phyloP scores from a whole-genome alignment of 169 alveolate genomes.

The Cryptosporidium muris region DNA sequence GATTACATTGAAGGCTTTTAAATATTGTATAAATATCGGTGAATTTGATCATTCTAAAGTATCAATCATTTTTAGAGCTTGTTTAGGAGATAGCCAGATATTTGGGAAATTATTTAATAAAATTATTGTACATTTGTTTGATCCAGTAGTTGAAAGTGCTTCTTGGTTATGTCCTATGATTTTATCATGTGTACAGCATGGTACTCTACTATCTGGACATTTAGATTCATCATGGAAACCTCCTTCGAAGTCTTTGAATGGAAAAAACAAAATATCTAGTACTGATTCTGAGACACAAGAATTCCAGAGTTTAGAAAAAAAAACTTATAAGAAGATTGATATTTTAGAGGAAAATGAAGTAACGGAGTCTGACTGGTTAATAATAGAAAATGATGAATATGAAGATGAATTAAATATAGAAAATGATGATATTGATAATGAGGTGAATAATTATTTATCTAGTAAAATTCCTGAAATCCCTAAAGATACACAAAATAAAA shows the following conservation, averaged over 20 bases:
- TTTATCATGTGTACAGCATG: conserved; percentile 18
- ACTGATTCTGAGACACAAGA: not conserved
- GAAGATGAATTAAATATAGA: conserved; percentile 10
- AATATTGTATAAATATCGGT: conserved; percentile 10
- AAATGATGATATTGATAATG: conserved; percentile 18
- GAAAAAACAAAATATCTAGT: not conserved
- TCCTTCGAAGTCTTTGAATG: conserved; percentile 4
- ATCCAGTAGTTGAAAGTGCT: conserved; percentile 11
- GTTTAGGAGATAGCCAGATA: not conserved
- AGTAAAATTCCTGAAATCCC: conserved; percentile 13
- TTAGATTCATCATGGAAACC: conserved; percentile 15
- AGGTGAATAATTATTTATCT: conserved; percentile 10
- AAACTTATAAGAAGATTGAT: conserved; percentile 24
- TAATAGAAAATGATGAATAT: conserved; percentile 5
- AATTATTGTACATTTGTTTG: conserved; percentile 8
- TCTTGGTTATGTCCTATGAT: conserved; percentile 54
- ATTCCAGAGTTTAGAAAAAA: not conserved
- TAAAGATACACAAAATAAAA: not conserved
- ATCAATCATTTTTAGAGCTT: not conserved
- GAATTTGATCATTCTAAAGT: not conserved
- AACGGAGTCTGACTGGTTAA: conserved; percentile 39
- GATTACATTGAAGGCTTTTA: not conserved
- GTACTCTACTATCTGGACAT: conserved; percentile 3
- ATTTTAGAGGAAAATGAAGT: conserved; percentile 46
- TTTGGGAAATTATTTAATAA: not conserved